These are phyloP conservation scores for Fusarium euwallaceae DNA, from an alignment of 2,329 filamentous ascomycete genomes.

Conservation along the genomic window DNA sequence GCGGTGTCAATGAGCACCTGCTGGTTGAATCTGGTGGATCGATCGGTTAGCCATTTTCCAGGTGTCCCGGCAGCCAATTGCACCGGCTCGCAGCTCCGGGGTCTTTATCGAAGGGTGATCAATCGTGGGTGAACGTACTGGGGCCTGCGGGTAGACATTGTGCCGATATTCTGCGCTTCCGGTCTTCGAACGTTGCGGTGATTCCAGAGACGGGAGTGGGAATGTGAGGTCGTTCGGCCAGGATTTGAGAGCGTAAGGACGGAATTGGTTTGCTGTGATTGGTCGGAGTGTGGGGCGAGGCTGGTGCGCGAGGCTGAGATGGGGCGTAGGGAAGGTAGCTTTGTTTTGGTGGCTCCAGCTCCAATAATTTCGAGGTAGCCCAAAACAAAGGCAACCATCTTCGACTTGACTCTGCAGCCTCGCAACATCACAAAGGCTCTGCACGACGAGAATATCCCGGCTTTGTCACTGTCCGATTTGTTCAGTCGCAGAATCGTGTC, in stretches of 20 bases:
- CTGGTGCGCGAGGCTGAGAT: conserved; percentile 41
- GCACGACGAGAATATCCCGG: background rate
- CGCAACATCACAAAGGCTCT: conserved; percentile 9
- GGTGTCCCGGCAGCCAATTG: conserved; percentile 41
- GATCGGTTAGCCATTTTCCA: conserved; percentile 47
- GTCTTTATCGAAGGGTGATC: background rate
- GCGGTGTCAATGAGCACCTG: conserved; percentile 94
- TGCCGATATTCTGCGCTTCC: conserved; percentile 49
- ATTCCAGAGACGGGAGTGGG: conserved; percentile 46
- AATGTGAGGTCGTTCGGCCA: conserved; percentile 47
- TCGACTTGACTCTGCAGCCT: conserved; percentile 33
- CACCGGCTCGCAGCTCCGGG: conserved; percentile 9
- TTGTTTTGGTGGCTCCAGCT: conserved; percentile 49
- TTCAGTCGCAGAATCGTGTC: background rate
- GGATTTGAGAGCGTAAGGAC: conserved; percentile 56
- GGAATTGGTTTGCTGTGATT: conserved; percentile 57
- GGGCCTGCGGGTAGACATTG: conserved; percentile 58
- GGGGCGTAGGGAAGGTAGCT: conserved; percentile 31
- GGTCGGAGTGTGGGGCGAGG: conserved; percentile 50
- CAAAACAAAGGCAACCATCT: conserved; percentile 39
- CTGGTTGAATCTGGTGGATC: conserved; percentile 85
- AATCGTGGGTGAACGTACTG: conserved; percentile 52
- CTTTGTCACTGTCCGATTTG: background rate
- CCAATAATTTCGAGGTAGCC: conserved; percentile 46
- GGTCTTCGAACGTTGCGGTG: conserved; percentile 46